Evolutionary conservation across 2,329 filamentous ascomycete genomes (phyloP).

Genomic region (Trichocomaceae sp.): DNA sequence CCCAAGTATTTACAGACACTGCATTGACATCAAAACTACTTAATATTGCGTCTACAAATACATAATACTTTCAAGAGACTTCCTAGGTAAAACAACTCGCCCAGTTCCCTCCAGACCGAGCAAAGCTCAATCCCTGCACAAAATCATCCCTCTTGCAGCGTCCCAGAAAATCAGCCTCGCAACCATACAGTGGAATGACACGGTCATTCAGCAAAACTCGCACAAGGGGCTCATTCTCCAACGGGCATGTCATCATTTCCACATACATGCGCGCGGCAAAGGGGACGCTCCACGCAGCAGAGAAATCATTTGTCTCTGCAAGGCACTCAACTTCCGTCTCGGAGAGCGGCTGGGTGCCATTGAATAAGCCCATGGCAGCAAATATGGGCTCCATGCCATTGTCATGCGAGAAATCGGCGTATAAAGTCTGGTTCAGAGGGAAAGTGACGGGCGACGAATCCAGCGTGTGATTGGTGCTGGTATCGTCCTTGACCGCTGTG

Average conservation of each 20-base stretch:
- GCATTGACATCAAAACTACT: no score
- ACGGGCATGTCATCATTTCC: slow-evolving; percentile 70
- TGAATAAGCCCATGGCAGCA: slow-evolving; percentile 71
- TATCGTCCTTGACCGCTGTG: slow-evolving; percentile 58
- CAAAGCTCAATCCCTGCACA: slow-evolving; percentile 69
- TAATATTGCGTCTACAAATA: no score
- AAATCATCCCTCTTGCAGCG: slow-evolving; percentile 65
- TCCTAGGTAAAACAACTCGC: slow-evolving; percentile 16
- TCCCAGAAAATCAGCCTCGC: slow-evolving; percentile 62
- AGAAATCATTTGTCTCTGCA: slow-evolving; percentile 58
- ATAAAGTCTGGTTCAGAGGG: slow-evolving; percentile 61
- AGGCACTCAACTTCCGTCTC: slow-evolving; percentile 45
- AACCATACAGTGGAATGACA: slow-evolving; percentile 65
- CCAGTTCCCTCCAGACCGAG: slow-evolving; percentile 68
- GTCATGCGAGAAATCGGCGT: slow-evolving; percentile 88
- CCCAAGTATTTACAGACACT: no score
- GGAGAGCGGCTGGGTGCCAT: slow-evolving; percentile 53
- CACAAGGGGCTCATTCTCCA: slow-evolving; percentile 58
- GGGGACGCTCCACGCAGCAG: slow-evolving; percentile 73
- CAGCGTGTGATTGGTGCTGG: slow-evolving; percentile 70
- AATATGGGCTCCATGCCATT: slow-evolving; percentile 75
- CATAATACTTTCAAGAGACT: no score
- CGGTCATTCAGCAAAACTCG: slow-evolving; percentile 77
- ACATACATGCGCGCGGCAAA: slow-evolving; percentile 77
- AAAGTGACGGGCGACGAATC: slow-evolving; percentile 63